These are phyloP conservation scores for Piromyces sp. DNA, from an alignment of 192 early-diverging fungal species.

Conservation along the genomic window DNA sequence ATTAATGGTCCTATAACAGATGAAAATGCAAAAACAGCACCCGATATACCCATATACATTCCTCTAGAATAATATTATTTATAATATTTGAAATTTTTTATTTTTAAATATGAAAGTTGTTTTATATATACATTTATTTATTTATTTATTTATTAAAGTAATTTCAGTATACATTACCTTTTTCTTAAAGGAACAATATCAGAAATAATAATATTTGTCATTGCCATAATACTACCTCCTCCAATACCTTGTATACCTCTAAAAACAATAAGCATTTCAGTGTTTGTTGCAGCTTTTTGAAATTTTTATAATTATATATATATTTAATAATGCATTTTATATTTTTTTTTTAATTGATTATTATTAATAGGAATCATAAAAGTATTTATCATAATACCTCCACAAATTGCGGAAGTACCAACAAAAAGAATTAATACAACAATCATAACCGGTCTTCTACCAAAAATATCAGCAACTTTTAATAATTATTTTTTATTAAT, in stretches of 20 bases:
- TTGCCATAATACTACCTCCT: slow-evolving; percentile 43
- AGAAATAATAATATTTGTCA: slow-evolving; percentile 47
- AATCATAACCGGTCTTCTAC: neutral
- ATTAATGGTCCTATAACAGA: slow-evolving; percentile 35
- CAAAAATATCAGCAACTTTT: neutral
- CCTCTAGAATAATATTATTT: neutral
- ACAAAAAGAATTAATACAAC: neutral
- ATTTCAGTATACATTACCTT: neutral
- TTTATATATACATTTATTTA: neutral
- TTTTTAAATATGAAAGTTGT: neutral
- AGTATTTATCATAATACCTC: neutral
- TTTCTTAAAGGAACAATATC: slow-evolving; percentile 37
- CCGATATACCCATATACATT: slow-evolving; percentile 17
- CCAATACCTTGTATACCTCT: slow-evolving; percentile 47
- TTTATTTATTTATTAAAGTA: neutral
- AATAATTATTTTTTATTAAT: too few relatives aligned
- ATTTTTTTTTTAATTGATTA: too few relatives aligned
- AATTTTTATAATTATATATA: too few relatives aligned
- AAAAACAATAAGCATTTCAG: slow-evolving; percentile 21
- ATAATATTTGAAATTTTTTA: neutral
- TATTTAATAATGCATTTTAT: too few relatives aligned
- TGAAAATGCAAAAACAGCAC: slow-evolving; percentile 26
- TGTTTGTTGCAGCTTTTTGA: neutral
- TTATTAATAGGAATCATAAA: too few relatives aligned
- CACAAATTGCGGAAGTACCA: neutral